Percentiles rank a stretch among this genome's conserved stretches.
phyloP scores from a whole-genome alignment of 1,284 basidiomycete genomes.

The Cryptococcus sp. region DNA sequence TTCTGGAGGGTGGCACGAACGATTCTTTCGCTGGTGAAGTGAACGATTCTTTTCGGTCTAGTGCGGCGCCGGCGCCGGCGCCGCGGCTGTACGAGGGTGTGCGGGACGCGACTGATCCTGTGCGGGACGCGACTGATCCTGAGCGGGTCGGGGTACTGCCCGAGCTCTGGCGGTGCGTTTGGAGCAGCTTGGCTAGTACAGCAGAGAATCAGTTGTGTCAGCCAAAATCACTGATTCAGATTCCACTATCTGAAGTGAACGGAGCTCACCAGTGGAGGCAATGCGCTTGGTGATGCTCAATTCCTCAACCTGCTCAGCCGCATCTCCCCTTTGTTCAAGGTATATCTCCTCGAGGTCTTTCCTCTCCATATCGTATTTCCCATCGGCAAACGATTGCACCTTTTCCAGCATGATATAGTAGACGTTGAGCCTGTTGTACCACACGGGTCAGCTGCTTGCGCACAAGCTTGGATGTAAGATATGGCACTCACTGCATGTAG shows the following conservation, averaged over 20 bases:
- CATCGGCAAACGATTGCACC: constrained; percentile 81
- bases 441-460: constrained; percentile 12
- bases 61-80: constrained; percentile 11
- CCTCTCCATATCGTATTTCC: constrained; percentile 74
- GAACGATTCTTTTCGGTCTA: constrained; percentile 56
- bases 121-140: constrained; percentile 51
- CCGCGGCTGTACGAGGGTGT: constrained; percentile 13
- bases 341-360: constrained; percentile 77
- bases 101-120: constrained; percentile 56
- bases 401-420: constrained; percentile 93
- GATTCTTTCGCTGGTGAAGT: constrained; percentile 16
- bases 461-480: neutral
- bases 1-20: constrained; percentile 47
- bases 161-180: constrained; percentile 39
- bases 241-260: neutral
- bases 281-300: constrained; percentile 77
- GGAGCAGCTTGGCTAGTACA: constrained; percentile 42
- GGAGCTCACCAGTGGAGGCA: constrained; percentile 75
- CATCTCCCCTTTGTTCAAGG: constrained; percentile 75
- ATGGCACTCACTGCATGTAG: constrained; percentile 89
- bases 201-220: neutral
- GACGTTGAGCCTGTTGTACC: constrained; percentile 76
- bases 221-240: neutral
- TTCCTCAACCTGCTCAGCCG: constrained; percentile 72
- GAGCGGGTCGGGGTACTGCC: constrained; percentile 39